Percentiles rank a stretch among this genome's conserved stretches.
phyloP scores from a whole-genome alignment of 345 rosid genomes.

The Gynandropsis gynandra region DNA sequence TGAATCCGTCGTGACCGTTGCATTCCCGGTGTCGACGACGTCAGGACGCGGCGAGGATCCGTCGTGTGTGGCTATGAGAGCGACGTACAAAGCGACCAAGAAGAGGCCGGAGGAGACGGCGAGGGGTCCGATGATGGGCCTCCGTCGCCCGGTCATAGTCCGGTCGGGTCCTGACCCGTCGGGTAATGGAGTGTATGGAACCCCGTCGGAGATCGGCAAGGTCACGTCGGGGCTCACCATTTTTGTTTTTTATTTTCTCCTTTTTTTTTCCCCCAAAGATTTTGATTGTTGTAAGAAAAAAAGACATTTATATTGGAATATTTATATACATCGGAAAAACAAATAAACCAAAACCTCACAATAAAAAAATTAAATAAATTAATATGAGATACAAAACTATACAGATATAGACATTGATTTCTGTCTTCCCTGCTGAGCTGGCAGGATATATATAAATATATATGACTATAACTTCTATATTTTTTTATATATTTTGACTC shows the following conservation, averaged over 20 bases:
- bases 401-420: no score
- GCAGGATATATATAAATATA: no score
- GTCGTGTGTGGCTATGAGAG: constrained; percentile 20
- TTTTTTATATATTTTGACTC: no score
- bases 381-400: no score
- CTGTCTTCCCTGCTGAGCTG: no score
- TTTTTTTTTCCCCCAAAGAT: constrained; percentile 15
- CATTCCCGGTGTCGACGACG: background rate
- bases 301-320: constrained; percentile 12
- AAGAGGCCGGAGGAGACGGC: constrained; percentile 28
- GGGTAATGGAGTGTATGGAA: constrained; percentile 13
- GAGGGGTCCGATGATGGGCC: constrained; percentile 28
- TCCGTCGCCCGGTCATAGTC: constrained; percentile 10
- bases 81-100: constrained; percentile 25
- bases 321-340: constrained; percentile 13
- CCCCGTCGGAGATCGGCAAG: constrained; percentile 23
- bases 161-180: constrained; percentile 27
- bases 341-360: background rate
- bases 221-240: constrained; percentile 29
- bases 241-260: constrained; percentile 14
- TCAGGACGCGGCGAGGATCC: constrained; percentile 24
- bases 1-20: constrained; percentile 19
- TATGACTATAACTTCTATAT: no score
- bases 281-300: constrained; percentile 24
- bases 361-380: background rate